Evolutionary conservation across 2,329 filamentous ascomycete species (phyloP), one percentile per base, ranked within the genome.

Genomic region (Colletotrichum scovillei): DNA sequence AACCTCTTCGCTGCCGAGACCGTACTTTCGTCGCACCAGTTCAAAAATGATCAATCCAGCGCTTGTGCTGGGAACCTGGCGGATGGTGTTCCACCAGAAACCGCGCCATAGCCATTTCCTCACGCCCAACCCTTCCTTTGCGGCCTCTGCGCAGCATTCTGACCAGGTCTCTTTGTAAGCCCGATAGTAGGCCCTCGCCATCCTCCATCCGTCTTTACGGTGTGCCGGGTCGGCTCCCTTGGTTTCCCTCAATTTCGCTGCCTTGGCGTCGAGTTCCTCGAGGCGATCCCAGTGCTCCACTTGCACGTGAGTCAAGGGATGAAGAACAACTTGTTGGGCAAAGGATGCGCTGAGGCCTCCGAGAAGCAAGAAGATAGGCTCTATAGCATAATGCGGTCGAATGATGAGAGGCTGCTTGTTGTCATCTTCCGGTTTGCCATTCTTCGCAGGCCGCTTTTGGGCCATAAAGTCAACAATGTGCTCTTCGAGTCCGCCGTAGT

Each of bases 41-140:
- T 95, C 93, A 79, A 95, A 95, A 24, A 94, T 93, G 76, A 95
- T 94, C 72, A 95, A 80, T 0, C 93, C 93, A 0, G 93, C 93
- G 73, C 91, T 93, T 2, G 93, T 95, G 79, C 92, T 94, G 0
- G 93, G 93, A 2, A 94, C 92, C 81, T 95, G 93, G 5, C 92
- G 86, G 65, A 95, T 88, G 0, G 93, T 93, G 67, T 88, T 92
- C 88, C 89, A 90, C 87, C 92, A 91, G 80, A 95, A 95, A 14
- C 91, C 92, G 5, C 89, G 86, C 78, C 93, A 95, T 6, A 95
- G 81, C 88, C 92, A 95, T 16, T 83, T 85, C 26, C 86, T 79
- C 80, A 92, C 86, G 0, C 88, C 87, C 19, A 88, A 86, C 0
- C 89, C 88, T 65, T 92, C 88, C 0, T 83, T 78, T 5, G 84